Evolutionary conservation across 2,329 filamentous ascomycete genomes (phyloP).

Genomic region (Huntiella bhutanensis): DNA sequence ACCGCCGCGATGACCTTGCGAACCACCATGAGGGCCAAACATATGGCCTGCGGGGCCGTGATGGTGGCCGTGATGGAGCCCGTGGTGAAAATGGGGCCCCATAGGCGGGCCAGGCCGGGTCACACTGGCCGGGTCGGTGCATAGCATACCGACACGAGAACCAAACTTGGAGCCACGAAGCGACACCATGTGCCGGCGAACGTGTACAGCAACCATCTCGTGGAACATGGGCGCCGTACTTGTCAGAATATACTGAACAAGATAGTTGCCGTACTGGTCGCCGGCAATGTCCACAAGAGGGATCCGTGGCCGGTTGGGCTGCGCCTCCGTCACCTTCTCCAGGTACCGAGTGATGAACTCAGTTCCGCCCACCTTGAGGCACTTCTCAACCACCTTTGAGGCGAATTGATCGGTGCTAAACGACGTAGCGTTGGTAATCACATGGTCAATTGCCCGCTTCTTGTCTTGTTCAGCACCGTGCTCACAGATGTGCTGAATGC

Average conservation of each 20-base stretch:
- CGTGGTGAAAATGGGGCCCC: constrained; percentile 37
- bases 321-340: constrained; percentile 81
- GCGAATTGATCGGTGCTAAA: constrained; percentile 99
- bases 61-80: not conserved
- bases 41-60: too few relatives aligned
- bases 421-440: constrained; percentile 79
- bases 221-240: constrained; percentile 75
- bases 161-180: constrained; percentile 96
- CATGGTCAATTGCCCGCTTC: constrained; percentile 83
- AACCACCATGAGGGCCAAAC: too few relatives aligned
- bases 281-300: constrained; percentile 95
- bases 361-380: constrained; percentile 79
- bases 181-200: constrained; percentile 98
- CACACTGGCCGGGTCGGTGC: constrained; percentile 78
- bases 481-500: constrained; percentile 97
- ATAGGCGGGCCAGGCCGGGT: constrained; percentile 76
- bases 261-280: constrained; percentile 96
- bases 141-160: constrained; percentile 95
- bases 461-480: constrained; percentile 83
- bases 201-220: constrained; percentile 81
- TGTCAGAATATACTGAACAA: constrained; percentile 92
- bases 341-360: constrained; percentile 90
- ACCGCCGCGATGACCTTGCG: too few relatives aligned
- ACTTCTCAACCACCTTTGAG: constrained; percentile 98
- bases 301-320: constrained; percentile 79